phyloP scores from a whole-genome alignment of 2,329 filamentous ascomycete genomes.

The Exserohilum rostratum region DNA sequence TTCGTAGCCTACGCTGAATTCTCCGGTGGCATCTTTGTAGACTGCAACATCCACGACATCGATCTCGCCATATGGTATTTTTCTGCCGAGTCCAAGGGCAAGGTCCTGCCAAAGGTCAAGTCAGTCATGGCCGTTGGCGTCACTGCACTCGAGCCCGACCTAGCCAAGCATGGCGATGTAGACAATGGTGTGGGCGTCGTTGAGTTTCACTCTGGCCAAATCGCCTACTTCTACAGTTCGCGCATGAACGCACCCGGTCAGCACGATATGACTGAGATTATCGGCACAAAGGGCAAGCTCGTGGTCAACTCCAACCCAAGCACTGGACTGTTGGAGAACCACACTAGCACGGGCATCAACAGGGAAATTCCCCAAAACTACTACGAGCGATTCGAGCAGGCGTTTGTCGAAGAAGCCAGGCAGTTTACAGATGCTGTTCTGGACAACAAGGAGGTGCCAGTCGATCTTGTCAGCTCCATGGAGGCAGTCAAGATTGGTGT shows the following conservation, averaged over 20 bases:
- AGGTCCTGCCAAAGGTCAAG: conserved; percentile 50
- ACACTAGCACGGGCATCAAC: conserved; percentile 60
- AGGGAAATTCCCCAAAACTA: conserved; percentile 67
- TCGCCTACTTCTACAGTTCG: conserved; percentile 68
- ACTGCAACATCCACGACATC: conserved; percentile 74
- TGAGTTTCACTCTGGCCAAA: conserved; percentile 68
- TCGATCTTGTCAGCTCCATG: conserved; percentile 64
- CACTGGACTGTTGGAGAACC: conserved; percentile 61
- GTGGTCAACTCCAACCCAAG: conserved; percentile 65
- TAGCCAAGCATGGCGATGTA: conserved; percentile 63
- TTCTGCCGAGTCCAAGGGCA: conserved; percentile 25
- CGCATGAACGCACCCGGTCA: conserved; percentile 73
- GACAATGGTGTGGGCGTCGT: conserved; percentile 69
- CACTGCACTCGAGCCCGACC: conserved; percentile 64
- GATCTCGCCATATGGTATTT: conserved; percentile 70
- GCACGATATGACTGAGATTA: conserved; percentile 70
- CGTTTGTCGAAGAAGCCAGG: conserved; percentile 68
- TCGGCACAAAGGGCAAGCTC: conserved; percentile 69
- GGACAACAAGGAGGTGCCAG: conserved; percentile 61
- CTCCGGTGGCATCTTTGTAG: conserved; percentile 72
- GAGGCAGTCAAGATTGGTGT: conserved; percentile 66
- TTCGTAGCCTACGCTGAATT: conserved; percentile 71
- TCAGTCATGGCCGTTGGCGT: conserved; percentile 63
- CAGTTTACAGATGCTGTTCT: conserved; percentile 67
- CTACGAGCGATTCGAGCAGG: conserved; percentile 66